A percentile compares a stretch with the other conserved stretches of the same genome.
Evolutionary conservation across 1,284 basidiomycete genomes (phyloP).

Genomic region (Porodaedalea pini): DNA sequence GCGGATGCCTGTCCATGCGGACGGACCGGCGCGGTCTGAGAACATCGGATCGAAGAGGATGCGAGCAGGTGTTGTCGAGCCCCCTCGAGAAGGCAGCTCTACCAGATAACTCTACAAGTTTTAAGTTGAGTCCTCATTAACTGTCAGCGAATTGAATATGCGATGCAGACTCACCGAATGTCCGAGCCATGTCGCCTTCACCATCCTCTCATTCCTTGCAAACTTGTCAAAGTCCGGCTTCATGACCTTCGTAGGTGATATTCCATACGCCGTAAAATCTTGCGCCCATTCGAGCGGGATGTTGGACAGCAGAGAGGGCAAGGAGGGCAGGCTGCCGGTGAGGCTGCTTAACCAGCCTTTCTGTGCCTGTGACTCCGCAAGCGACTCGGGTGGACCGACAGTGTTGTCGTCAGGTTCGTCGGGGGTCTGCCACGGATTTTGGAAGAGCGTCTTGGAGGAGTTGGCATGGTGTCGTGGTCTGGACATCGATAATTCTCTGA

Average conservation of each 20-base stretch:
- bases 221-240: constrained; percentile 26
- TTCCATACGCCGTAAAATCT: constrained; percentile 9
- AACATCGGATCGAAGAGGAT: constrained; percentile 36
- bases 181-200: constrained; percentile 34
- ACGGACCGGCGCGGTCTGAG: constrained; percentile 32
- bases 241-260: constrained; percentile 23
- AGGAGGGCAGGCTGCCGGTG: neutral
- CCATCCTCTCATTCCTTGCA: constrained; percentile 11
- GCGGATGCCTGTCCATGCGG: constrained; percentile 27
- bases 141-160: neutral
- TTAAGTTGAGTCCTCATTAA: neutral
- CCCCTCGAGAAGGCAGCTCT: constrained; percentile 25
- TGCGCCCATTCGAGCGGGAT: constrained; percentile 17
- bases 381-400: neutral
- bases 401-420: constrained; percentile 14
- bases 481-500: too few relatives aligned
- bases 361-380: neutral
- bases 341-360: constrained; percentile 1
- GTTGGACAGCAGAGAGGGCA: constrained; percentile 5
- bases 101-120: constrained; percentile 30
- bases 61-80: constrained; percentile 22
- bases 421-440: constrained; percentile 17
- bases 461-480: constrained; percentile 14
- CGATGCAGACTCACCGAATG: constrained; percentile 30
- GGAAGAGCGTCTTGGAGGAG: constrained; percentile 13